These are phyloP conservation scores for Durusdinium trenchii DNA, from an alignment of 73 alveolate genomes.

Conservation along the genomic window DNA sequence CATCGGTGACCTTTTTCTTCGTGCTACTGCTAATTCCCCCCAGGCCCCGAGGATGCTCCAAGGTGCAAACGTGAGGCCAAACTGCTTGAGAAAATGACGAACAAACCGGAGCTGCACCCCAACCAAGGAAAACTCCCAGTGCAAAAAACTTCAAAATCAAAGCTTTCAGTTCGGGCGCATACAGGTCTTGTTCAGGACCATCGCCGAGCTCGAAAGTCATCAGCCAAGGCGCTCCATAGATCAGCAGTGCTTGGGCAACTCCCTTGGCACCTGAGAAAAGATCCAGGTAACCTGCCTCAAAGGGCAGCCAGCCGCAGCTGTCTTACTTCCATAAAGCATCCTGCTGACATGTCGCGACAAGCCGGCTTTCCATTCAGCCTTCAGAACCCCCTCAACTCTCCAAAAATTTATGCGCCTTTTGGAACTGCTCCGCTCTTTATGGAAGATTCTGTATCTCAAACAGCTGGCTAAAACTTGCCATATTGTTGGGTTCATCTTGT, in stretches of 20 bases:
- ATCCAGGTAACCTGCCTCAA: not conserved
- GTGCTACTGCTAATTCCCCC: not conserved
- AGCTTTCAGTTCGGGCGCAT: not conserved
- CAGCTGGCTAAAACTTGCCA: no score
- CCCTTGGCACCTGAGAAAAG: conserved; percentile 21
- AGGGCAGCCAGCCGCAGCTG: not conserved
- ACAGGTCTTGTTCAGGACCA: not conserved
- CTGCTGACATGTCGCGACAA: no score
- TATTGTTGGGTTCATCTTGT: no score
- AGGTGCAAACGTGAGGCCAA: not conserved
- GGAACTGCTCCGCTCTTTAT: no score
- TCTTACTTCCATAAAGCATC: no score
- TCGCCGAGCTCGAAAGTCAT: not conserved
- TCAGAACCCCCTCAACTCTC: no score
- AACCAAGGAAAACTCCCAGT: not conserved
- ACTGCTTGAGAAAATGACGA: not conserved
- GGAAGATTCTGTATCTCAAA: no score
- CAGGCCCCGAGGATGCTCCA: not conserved
- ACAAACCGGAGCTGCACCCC: conserved; percentile 17
- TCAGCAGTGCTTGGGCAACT: not conserved
- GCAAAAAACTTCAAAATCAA: not conserved
- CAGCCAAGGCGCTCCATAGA: not conserved
- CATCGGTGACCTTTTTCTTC: not conserved
- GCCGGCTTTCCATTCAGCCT: no score
- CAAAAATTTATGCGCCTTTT: no score